Evolutionary conservation across 345 rosid genomes (phyloP), one percentile per base, ranked within the genome.

Genomic region (Psidium guajava): DNA sequence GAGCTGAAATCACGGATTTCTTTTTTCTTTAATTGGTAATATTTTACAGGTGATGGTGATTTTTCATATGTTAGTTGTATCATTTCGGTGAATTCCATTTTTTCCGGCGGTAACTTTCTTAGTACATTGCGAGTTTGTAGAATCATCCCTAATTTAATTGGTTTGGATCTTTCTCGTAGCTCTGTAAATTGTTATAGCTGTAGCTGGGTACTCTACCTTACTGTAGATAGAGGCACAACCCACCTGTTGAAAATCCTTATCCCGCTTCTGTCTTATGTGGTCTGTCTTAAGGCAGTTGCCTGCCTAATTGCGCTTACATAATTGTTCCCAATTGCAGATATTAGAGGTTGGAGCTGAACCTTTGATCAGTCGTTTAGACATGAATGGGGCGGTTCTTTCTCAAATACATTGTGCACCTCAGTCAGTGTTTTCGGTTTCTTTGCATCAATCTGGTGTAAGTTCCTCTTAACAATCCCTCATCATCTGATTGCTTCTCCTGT

Each of bases 261-360:
- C 2, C 55, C 10, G 11, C 0, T 6, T 24, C 40, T 32, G 54
- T 50, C 47, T 52, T 54, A 21, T 21, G 42, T 14, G 0, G 28
- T 24, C 40, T 32, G 54, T 50, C 47, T 52, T 54, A 21, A 12
- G 28, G 21, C 51, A 18, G n/a, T 50, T 11, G 83, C 77, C 77
- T 36, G 13, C 77, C 25, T 40, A 69, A 4, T 36, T 36, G 47
- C 77, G 5, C 84, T 32, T 82, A 64, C 82, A 57, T 83, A 25
- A n/a, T 61, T 86, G 10, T 87, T 54, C 88, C 49, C 64, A 40
- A 73, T 86, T 84, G 87, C 95, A 97, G 99, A 94, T 97, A 82
- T 89, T 97, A 90, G 92, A 94, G 61, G 99, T 95, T 57, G 99
- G 98, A 86, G 91, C 99, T 59, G 97, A 94, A 87, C 95, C 99